These are phyloP conservation scores for Epichloe coenophiala DNA, from an alignment of 2,329 filamentous ascomycete species.

Conservation along the genomic window DNA sequence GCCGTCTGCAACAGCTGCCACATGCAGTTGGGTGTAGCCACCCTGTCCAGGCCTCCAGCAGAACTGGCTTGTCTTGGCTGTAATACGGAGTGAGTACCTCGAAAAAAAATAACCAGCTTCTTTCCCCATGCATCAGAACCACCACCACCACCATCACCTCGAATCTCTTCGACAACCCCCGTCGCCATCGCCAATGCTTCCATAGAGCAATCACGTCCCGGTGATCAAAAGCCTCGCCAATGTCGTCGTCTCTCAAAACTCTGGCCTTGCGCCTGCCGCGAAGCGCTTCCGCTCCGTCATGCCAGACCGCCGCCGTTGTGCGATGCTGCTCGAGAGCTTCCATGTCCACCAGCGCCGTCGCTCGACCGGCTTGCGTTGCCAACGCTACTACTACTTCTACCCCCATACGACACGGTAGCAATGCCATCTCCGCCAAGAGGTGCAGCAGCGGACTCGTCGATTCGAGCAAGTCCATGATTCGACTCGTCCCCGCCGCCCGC, in stretches of 20 bases:
- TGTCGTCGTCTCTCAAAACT: constrained; percentile 20
- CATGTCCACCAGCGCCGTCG: constrained; percentile 13
- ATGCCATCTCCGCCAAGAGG: not conserved
- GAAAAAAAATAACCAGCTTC: no score
- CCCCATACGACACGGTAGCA: constrained; percentile 6
- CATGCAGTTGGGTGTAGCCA: no score
- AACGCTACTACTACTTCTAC: constrained; percentile 5
- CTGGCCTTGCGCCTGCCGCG: constrained; percentile 19
- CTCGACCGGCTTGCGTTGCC: constrained; percentile 11
- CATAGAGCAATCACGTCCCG: not conserved
- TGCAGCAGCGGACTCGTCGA: not conserved
- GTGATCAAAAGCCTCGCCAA: constrained; percentile 4
- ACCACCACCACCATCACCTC: not conserved
- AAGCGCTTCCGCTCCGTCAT: constrained; percentile 8
- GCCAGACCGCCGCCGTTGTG: constrained; percentile 9
- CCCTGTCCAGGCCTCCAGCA: no score
- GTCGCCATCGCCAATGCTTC: not conserved
- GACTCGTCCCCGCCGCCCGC: constrained; percentile 2
- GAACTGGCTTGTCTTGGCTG: no score
- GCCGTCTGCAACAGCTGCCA: no score
- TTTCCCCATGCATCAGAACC: no score
- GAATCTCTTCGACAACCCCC: not conserved
- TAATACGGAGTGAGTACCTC: no score
- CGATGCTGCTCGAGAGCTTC: constrained; percentile 16
- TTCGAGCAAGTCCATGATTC: constrained; percentile 1